Conservation (phyloP, 805 yeast species). For the Metschnikowia orientalis region DNA sequence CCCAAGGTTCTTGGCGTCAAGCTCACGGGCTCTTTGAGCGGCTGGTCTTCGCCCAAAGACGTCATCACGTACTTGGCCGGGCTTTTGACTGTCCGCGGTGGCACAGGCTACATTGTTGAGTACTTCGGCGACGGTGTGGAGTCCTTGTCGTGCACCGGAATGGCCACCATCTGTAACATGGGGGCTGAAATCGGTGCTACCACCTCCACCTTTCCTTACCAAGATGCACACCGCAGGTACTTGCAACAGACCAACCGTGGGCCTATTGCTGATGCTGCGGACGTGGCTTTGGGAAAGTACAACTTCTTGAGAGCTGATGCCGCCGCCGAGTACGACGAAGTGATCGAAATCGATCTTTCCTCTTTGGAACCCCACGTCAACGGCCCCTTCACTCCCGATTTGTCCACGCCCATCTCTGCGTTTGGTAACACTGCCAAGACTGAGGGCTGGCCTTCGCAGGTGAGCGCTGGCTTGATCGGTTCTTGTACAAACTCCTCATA, state of each 20-base stretch:
- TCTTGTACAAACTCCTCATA: conserved; percentile 98
- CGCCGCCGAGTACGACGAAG: conserved; percentile 87
- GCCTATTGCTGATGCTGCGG: conserved; percentile 78
- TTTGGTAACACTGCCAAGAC: conserved; percentile 66
- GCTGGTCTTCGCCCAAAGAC: conserved; percentile 98
- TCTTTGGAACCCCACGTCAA: conserved; percentile 91
- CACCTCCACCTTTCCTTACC: conserved; percentile 95
- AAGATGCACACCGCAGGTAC: conserved; percentile 72
- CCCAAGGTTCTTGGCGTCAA: conserved; percentile 93
- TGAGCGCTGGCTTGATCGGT: conserved; percentile 93
- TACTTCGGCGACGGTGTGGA: conserved; percentile 95
- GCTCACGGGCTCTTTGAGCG: conserved; percentile 80
- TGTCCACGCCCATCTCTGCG: conserved; percentile 86
- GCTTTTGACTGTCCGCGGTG: conserved; percentile 90
- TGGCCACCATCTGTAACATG: conserved; percentile 99
- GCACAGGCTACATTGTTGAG: conserved; percentile 94
- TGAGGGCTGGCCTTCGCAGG: conserved; percentile 81
- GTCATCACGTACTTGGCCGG: conserved; percentile 93
- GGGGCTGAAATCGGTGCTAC: conserved; percentile 99
- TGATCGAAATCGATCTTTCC: conserved; percentile 82
- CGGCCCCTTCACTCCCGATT: conserved; percentile 98
- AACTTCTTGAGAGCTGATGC: conserved; percentile 76
- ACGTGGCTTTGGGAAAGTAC: conserved; percentile 50
- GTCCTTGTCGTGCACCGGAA: conserved; percentile 90
- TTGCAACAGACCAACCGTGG: conserved; percentile 79